Conservation (phyloP, 2,329 filamentous ascomycete genomes). For the Calonectria ilicicola region DNA sequence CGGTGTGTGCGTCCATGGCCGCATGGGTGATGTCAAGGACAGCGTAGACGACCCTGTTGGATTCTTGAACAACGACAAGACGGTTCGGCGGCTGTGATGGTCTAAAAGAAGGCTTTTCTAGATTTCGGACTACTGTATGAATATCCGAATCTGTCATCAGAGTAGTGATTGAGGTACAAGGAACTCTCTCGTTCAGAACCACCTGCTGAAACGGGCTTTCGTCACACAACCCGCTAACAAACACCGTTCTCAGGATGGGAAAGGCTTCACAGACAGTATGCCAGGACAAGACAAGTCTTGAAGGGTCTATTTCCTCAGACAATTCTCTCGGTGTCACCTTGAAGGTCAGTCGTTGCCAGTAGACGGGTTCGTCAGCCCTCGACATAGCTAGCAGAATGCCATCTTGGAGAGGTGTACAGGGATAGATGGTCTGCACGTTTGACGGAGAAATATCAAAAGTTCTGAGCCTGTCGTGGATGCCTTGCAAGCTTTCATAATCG, state of each 20-base stretch:
- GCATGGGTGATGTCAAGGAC: conserved; percentile 6
- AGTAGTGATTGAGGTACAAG: background rate
- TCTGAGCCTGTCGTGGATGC: background rate
- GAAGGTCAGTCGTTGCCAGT: conserved; percentile 7
- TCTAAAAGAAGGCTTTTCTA: background rate
- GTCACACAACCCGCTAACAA: background rate
- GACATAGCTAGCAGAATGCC: conserved; percentile 2
- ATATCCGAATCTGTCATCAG: background rate
- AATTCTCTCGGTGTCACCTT: background rate
- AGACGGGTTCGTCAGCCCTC: background rate
- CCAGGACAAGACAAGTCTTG: background rate
- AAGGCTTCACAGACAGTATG: conserved; percentile 6
- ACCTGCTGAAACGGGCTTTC: conserved; percentile 3
- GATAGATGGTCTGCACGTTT: conserved; percentile 7
- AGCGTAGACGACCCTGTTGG: background rate
- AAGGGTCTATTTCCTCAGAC: background rate
- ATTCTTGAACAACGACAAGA: conserved; percentile 6
- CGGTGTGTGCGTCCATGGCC: background rate
- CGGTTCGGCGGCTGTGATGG: background rate
- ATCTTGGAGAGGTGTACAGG: conserved; percentile 1
- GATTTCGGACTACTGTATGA: conserved; percentile 1
- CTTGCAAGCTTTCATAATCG: background rate
- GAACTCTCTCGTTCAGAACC: background rate
- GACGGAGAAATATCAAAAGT: background rate
- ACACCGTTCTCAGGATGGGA: conserved; percentile 9